These are phyloP conservation scores for Penicillium lagena DNA, from an alignment of 495 filamentous ascomycete genomes.

Conservation along the genomic window DNA sequence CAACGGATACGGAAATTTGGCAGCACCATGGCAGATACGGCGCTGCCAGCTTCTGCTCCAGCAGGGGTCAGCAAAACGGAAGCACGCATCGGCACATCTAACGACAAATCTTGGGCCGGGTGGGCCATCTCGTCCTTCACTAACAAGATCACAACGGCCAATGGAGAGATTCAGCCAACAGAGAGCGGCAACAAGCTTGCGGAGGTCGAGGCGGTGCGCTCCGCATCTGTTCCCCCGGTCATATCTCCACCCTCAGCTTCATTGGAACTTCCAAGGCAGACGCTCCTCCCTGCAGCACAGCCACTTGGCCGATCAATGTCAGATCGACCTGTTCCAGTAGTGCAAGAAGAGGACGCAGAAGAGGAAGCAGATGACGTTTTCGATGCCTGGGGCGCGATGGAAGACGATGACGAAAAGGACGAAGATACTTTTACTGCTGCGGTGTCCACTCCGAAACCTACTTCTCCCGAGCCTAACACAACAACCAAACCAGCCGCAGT, in stretches of 20 bases:
- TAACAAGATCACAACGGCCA: slow-evolving; percentile 78
- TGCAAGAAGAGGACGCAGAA: slow-evolving; percentile 23
- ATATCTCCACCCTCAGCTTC: slow-evolving; percentile 50
- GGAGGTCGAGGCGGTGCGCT: slow-evolving; percentile 27
- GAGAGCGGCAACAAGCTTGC: slow-evolving; percentile 21
- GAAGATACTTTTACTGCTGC: slow-evolving; percentile 43
- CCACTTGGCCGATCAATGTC: slow-evolving; percentile 35
- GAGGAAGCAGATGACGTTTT: slow-evolving; percentile 50
- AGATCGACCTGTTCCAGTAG: slow-evolving; percentile 37
- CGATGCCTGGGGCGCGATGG: slow-evolving; percentile 68
- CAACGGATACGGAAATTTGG: slow-evolving; percentile 74
- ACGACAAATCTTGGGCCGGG: slow-evolving; percentile 76
- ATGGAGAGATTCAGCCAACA: slow-evolving; percentile 70
- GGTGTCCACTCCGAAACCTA: slow-evolving; percentile 26
- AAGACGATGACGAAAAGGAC: slow-evolving; percentile 49
- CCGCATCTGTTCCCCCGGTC: slow-evolving; percentile 41
- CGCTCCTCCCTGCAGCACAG: slow-evolving; percentile 31
- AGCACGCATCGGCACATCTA: slow-evolving; percentile 69
- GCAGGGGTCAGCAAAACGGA: slow-evolving; percentile 34
- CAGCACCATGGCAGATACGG: slow-evolving; percentile 73
- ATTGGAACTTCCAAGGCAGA: slow-evolving; percentile 22
- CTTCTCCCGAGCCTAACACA: slow-evolving; percentile 24
- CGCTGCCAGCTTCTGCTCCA: slow-evolving; percentile 43
- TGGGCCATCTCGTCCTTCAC: slow-evolving; percentile 99
- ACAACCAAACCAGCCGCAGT: slow-evolving; percentile 25